Evolutionary conservation across 23 red algal genomes (phyloP).

Genomic region (Gracilaria caudata): DNA sequence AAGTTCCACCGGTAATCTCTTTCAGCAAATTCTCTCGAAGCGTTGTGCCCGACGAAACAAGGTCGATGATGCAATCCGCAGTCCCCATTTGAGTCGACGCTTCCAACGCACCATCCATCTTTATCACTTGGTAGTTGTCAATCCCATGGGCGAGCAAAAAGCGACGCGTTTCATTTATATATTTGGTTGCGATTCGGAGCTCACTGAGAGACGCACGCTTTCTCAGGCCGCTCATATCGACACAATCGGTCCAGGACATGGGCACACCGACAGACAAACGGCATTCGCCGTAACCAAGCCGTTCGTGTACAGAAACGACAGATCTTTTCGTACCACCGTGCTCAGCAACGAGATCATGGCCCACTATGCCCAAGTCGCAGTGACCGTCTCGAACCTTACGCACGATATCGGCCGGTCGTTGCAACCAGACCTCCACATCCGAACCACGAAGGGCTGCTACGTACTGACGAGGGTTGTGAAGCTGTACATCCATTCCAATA

Average conservation of each 20-base stretch:
- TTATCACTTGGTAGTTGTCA: conserved; percentile 77
- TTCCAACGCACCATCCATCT: conserved; percentile 98
- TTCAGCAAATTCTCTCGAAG: conserved; percentile 98
- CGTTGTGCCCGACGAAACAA: conserved; percentile 93
- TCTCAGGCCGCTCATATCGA: conserved; percentile 66
- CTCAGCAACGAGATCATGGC: conserved; percentile 93
- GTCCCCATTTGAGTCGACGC: conserved; percentile 97
- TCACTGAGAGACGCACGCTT: conserved; percentile 25
- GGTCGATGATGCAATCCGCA: conserved; percentile 96
- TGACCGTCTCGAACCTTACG: conserved; percentile 94
- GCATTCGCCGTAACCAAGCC: conserved; percentile 88
- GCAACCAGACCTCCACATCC: conserved; percentile 96
- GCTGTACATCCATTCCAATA: conserved; percentile 78
- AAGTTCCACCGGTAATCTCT: conserved; percentile 85
- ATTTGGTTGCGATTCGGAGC: conserved; percentile 95
- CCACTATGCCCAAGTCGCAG: conserved; percentile 89
- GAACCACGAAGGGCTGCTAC: conserved; percentile 69
- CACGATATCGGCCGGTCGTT: conserved; percentile 96
- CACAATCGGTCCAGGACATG: conserved; percentile 80
- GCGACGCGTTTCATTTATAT: conserved; percentile 52
- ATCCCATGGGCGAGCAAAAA: conserved; percentile 75
- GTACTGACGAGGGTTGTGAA: conserved; percentile 96
- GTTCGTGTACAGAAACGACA: conserved; percentile 82
- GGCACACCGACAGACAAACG: conserved; percentile 89
- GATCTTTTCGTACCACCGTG: conserved; percentile 62